These are phyloP conservation scores for Phtheirospermum japonicum DNA, from an alignment of 257 asterid species.

Conservation along the genomic window DNA sequence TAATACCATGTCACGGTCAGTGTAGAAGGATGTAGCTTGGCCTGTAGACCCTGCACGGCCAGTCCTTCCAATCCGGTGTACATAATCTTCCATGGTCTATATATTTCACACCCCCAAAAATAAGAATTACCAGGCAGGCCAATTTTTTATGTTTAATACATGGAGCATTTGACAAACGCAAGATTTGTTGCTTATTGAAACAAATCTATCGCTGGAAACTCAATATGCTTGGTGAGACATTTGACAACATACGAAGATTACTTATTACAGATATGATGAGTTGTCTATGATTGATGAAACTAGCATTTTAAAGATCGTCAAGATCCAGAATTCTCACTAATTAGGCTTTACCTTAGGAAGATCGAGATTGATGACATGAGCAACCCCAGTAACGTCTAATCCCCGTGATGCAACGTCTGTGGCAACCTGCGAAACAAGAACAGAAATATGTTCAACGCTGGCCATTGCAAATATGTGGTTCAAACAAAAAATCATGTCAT, in stretches of 20 bases:
- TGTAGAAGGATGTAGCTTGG: constrained; percentile 75
- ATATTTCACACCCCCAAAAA: constrained; percentile 28
- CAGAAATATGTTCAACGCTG: constrained; percentile 5
- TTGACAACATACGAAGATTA: background rate
- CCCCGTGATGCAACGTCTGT: constrained; percentile 97
- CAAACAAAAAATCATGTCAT: background rate
- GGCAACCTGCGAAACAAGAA: constrained; percentile 62
- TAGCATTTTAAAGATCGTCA: constrained; percentile 7
- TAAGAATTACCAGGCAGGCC: constrained; percentile 21
- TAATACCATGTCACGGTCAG: constrained; percentile 77
- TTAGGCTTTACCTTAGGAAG: constrained; percentile 71
- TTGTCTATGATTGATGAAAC: constrained; percentile 11
- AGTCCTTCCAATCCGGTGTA: constrained; percentile 89
- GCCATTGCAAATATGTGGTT: constrained; percentile 1
- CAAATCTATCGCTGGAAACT: no score
- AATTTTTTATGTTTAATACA: constrained; percentile 7
- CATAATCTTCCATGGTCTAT: constrained; percentile 88
- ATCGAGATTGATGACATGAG: constrained; percentile 81
- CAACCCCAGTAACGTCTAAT: constrained; percentile 83
- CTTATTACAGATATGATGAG: background rate
- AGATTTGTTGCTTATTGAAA: background rate
- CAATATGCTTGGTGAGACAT: background rate
- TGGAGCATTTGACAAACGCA: constrained; percentile 5
- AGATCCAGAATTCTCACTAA: constrained; percentile 1
- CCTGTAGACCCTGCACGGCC: constrained; percentile 96